Base-by-base conservation (phyloP, 2,329 filamentous ascomycete species). In the Trichophyton rubrum region DNA sequence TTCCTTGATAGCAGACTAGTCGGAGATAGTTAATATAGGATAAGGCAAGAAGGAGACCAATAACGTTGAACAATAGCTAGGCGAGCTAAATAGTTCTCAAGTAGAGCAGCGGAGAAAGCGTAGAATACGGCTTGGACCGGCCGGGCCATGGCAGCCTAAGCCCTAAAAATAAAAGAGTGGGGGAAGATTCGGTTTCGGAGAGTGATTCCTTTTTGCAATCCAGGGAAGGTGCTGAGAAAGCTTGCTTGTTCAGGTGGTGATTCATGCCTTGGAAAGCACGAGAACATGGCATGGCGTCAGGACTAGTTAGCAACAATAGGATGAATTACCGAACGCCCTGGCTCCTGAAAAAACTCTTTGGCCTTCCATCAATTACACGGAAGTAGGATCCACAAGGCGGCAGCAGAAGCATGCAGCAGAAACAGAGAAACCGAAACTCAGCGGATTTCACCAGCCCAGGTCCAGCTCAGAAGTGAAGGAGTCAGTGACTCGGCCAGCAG, bases 61-160 rank as follows among this genome's bases (percentile, higher is more conserved):
- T 47, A 20, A 33, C 17, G 47, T 20, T n/a, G 3, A 53, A 33
- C 24, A 22, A 22, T 53, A 22, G 15, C 22, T 33, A 27, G 27
- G 27, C 27, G 27, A 27, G 27, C 27, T 27, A 27, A 27, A 27
- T 27, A 27, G 27, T 27, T 27, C 27, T 27, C 27, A 27, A 27
- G 27, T 13, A 15, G 11, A 30, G 49, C 7, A 53, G 9, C 30
- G 24, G 49, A 53, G 24, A 22, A 53, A 15, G 49, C 15, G 11
- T 15, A 30, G 13, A 27, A 53, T 53, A 53, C 49, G 49, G 27
- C 22, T 53, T 53, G 49, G 27, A 11, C 49, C 22, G 49, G 49
- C 49, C 49, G 49, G 49, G 49, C 49, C 49, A 53, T 53, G 49
- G 49, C 49, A 53, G 49, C 49, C 49, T 53, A 27, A 53, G 24